Conservation (phyloP, 306 rosid genomes). For the Vigna radiata region DNA sequence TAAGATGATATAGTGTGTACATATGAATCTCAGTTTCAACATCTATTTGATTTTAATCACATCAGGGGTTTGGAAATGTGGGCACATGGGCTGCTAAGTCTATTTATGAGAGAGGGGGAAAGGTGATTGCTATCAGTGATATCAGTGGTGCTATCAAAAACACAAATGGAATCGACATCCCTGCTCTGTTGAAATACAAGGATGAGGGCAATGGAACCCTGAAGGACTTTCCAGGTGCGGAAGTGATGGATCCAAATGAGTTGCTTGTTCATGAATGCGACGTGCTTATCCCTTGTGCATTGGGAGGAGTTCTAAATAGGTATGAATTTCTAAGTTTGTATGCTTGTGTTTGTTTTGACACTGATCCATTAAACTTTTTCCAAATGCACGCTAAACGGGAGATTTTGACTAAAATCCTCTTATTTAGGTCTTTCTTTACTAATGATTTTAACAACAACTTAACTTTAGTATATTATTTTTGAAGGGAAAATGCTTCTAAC, state of each 20-base stretch:
- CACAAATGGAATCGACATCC: slow-evolving; percentile 67
- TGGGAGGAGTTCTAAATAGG: slow-evolving; percentile 75
- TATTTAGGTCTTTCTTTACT: background rate
- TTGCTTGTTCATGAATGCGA: slow-evolving; percentile 76
- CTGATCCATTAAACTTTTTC: too few species aligned
- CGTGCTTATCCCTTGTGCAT: slow-evolving; percentile 78
- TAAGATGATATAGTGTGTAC: slow-evolving; percentile 5
- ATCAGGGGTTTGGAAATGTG: slow-evolving; percentile 76
- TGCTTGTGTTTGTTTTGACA: too few species aligned
- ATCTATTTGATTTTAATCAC: slow-evolving; percentile 12
- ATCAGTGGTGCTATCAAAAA: slow-evolving; percentile 72
- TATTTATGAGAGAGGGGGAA: slow-evolving; percentile 69
- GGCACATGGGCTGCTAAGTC: slow-evolving; percentile 81
- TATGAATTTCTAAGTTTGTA: slow-evolving; percentile 36
- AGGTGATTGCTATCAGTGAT: slow-evolving; percentile 76
- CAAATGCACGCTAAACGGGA: too few species aligned
- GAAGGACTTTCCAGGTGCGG: slow-evolving; percentile 62
- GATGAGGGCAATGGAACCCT: slow-evolving; percentile 39
- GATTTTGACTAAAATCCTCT: background rate
- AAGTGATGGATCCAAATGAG: slow-evolving; percentile 62
- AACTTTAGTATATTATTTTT: slow-evolving; percentile 10
- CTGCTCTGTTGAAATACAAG: slow-evolving; percentile 61
- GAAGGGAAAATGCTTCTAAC: slow-evolving; percentile 64
- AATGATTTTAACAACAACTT: background rate
- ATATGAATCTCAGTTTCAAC: slow-evolving; percentile 8